These are phyloP conservation scores for Lolium multiflorum DNA, from an alignment of 176 grass and related monocot genomes.

Conservation along the genomic window DNA sequence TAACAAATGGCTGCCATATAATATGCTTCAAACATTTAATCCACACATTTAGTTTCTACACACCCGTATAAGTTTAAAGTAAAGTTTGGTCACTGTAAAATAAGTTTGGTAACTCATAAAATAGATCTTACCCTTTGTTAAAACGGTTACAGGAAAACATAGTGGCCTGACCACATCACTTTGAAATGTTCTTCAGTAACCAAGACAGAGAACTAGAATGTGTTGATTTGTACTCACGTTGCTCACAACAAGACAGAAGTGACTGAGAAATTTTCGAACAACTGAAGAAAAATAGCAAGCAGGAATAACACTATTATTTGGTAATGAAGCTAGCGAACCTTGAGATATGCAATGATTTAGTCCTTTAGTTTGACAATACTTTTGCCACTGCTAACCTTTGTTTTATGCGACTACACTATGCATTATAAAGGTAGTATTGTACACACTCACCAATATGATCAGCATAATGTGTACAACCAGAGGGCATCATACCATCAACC, in stretches of 20 bases:
- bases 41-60: no score
- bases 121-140: conserved; percentile 42
- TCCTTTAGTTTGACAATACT: no score
- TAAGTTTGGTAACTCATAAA: no score
- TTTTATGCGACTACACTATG: no score
- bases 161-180: conserved; percentile 14
- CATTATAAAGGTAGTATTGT: not conserved
- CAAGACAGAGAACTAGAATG: conserved; percentile 54
- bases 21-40: no score
- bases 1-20: no score
- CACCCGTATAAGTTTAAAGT: no score
- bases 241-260: conserved; percentile 60
- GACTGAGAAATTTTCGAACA: conserved; percentile 51
- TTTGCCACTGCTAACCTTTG: no score
- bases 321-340: no score
- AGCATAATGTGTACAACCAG: not conserved
- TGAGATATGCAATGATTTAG: no score
- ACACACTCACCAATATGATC: not conserved
- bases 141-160: not conserved
- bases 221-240: conserved; percentile 61
- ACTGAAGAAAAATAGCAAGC: conserved; percentile 29
- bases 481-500: not conserved
- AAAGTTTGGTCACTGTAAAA: no score
- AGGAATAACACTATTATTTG: no score
- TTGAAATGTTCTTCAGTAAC: conserved; percentile 54